Evolutionary conservation across 1,139 yeast genomes (phyloP).

Genomic region (Taphrina flavorubra): DNA sequence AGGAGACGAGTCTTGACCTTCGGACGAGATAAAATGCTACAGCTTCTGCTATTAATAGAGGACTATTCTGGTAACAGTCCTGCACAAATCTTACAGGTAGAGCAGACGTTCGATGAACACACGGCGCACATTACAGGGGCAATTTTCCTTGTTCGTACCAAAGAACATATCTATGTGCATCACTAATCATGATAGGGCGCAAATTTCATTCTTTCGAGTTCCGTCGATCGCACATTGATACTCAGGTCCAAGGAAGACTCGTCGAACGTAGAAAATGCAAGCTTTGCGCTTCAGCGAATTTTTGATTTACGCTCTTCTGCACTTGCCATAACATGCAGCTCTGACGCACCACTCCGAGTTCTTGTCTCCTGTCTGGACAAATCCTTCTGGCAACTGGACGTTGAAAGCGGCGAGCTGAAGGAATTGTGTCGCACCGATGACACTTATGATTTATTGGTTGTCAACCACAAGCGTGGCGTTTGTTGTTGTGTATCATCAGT

Average conservation of each 20-base stretch:
- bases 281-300: not conserved
- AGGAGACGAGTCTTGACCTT: not conserved
- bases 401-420: slow-evolving; percentile 1
- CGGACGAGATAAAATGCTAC: slow-evolving; percentile 28
- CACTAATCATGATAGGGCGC: slow-evolving; percentile 6
- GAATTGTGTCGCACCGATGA: slow-evolving; percentile 27
- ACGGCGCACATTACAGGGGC: slow-evolving; percentile 16
- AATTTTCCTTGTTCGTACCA: slow-evolving; percentile 9
- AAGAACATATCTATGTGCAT: not conserved
- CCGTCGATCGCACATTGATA: slow-evolving; percentile 23
- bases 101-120: slow-evolving; percentile 38
- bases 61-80: not conserved
- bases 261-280: not conserved
- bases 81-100: not conserved
- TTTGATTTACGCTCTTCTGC: slow-evolving; percentile 12
- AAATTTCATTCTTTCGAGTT: slow-evolving; percentile 5
- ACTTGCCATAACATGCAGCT: slow-evolving; percentile 6
- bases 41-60: not conserved
- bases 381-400: slow-evolving; percentile 11
- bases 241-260: not conserved
- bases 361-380: slow-evolving; percentile 22
- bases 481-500: slow-evolving; percentile 24
- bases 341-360: not conserved
- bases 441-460: slow-evolving; percentile 11
- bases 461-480: slow-evolving; percentile 1